phyloP scores from a whole-genome alignment of 768 basidiomycete species.

The Wakefieldia striispora region DNA sequence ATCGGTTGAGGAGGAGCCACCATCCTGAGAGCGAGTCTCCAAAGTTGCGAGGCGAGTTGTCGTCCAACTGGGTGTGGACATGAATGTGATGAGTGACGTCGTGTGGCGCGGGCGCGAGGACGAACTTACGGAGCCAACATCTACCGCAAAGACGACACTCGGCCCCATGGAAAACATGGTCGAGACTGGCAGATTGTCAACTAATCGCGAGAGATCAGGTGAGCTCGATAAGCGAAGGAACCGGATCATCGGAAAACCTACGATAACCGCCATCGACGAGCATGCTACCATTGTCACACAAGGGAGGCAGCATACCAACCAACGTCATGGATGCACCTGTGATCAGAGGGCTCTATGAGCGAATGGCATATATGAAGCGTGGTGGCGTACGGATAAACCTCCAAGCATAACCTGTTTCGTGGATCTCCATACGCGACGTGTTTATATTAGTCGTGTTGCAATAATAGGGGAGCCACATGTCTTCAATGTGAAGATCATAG shows the following conservation, averaged over 20 bases:
- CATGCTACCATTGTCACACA: conserved; percentile 92
- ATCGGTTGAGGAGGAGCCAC: conserved; percentile 92
- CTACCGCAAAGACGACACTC: conserved; percentile 85
- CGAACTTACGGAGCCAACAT: conserved; percentile 79
- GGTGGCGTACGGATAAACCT: conserved; percentile 70
- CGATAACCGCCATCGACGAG: conserved; percentile 89
- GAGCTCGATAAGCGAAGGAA: conserved; percentile 5
- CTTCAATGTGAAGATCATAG: conserved; percentile 92
- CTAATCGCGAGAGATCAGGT: conserved; percentile 35
- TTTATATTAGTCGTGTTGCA: conserved; percentile 98
- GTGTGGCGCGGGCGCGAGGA: not conserved
- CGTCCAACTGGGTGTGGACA: conserved; percentile 57
- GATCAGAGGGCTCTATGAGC: conserved; percentile 4
- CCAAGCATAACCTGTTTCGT: conserved; percentile 99
- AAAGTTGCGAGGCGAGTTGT: conserved; percentile 92
- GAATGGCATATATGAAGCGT: not conserved
- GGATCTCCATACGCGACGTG: conserved; percentile 94
- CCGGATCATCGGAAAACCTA: conserved; percentile 37
- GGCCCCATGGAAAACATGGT: conserved; percentile 93
- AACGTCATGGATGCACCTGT: conserved; percentile 95
- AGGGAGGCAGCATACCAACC: conserved; percentile 89
- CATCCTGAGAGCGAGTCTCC: conserved; percentile 95
- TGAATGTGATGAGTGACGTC: not conserved
- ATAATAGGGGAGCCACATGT: conserved; percentile 99
- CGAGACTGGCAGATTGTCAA: conserved; percentile 90